Percentiles rank a stretch among this genome's conserved stretches.
Conservation (phyloP, 2,329 filamentous ascomycete species). For the Pseudopyricularia javanii region DNA sequence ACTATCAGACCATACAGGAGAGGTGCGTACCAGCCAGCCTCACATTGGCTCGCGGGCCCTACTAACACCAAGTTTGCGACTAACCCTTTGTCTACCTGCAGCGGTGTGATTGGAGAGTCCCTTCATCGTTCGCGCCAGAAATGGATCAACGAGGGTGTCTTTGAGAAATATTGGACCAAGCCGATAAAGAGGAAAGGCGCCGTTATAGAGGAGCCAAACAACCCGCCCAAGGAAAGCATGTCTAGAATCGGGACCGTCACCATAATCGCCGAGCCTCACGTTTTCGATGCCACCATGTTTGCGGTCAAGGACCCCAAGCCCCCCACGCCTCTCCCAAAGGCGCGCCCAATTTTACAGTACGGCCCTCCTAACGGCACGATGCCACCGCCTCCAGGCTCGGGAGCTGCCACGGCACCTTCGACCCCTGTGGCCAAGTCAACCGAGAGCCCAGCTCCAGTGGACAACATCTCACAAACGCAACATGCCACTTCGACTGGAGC, state of each 20-base stretch:
- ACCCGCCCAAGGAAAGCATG: constrained; percentile 61
- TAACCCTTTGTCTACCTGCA: constrained; percentile 18
- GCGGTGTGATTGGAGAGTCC: constrained; percentile 64
- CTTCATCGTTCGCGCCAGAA: constrained; percentile 59
- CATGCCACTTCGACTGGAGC: background rate
- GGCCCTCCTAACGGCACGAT: constrained; percentile 51
- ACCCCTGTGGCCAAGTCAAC: constrained; percentile 9
- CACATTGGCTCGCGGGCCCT: background rate
- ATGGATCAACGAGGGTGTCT: constrained; percentile 62
- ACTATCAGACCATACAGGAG: constrained; percentile 64
- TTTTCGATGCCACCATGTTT: constrained; percentile 65
- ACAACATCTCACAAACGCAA: background rate
- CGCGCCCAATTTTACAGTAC: constrained; percentile 51
- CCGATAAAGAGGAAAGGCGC: constrained; percentile 56
- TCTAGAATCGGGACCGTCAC: constrained; percentile 60
- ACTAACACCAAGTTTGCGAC: constrained; percentile 1
- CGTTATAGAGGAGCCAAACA: constrained; percentile 49
- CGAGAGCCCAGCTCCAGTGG: constrained; percentile 3
- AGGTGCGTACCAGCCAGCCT: constrained; percentile 32
- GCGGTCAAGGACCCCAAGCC: constrained; percentile 54
- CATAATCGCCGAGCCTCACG: constrained; percentile 68
- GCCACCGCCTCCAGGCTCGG: constrained; percentile 35
- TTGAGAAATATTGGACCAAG: constrained; percentile 70
- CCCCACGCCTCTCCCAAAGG: constrained; percentile 22
- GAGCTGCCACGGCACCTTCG: constrained; percentile 14